A percentile compares a stretch with the other conserved stretches of the same genome.
These are phyloP conservation scores for Rheum nobile DNA, from an alignment of 148 eudicot species.

Conservation along the genomic window DNA sequence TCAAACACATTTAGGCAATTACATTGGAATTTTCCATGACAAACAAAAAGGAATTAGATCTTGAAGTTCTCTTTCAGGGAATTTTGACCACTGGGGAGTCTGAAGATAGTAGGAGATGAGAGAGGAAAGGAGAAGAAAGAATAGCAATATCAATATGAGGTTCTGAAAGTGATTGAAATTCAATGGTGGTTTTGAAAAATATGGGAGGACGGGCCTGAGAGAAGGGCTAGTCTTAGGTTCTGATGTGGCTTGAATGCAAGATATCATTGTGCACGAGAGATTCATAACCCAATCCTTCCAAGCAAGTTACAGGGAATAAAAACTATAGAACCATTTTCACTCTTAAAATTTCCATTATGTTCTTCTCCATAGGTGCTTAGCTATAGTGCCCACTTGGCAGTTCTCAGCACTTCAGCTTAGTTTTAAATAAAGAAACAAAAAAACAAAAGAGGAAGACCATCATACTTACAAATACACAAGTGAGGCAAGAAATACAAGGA, in stretches of 20 bases:
- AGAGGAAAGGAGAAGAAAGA: not conserved
- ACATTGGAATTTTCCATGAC: not conserved
- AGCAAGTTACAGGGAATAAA: not conserved
- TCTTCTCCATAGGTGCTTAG: not conserved
- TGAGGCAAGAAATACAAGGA: conserved; percentile 75
- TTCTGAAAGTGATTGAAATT: not conserved
- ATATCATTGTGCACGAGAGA: not conserved
- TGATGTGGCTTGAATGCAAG: not conserved
- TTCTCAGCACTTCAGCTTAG: not conserved
- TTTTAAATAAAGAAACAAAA: not conserved
- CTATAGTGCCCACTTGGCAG: not conserved
- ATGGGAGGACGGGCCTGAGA: not conserved
- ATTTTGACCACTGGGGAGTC: not conserved
- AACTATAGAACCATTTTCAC: not conserved
- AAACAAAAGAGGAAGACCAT: not conserved
- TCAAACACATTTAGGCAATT: not conserved
- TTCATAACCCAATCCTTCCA: not conserved
- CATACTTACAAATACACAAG: conserved; percentile 80
- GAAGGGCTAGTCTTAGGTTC: not conserved
- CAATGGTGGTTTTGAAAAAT: not conserved
- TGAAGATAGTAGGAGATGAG: not conserved
- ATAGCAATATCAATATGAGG: not conserved
- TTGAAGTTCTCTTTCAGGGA: not conserved
- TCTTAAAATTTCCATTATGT: not conserved
- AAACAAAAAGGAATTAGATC: not conserved